Conservation (phyloP, 371 early-diverging fungal genomes). For the Mucor lusitanicus region DNA sequence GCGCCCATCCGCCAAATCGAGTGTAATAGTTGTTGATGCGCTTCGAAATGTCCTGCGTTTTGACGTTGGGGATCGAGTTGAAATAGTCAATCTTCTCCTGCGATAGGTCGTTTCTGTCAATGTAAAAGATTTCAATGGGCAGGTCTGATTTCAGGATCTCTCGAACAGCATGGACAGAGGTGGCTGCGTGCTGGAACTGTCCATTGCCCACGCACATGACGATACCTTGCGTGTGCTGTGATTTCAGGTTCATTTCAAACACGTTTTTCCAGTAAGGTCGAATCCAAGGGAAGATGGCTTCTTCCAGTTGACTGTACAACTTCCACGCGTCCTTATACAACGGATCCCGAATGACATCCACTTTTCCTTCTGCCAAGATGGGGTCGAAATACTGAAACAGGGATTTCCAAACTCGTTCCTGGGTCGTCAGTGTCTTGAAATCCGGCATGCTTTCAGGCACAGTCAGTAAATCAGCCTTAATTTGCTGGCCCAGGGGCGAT, state of each 20-base stretch:
- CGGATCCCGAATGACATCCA: conserved; percentile 19
- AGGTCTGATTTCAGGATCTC: conserved; percentile 49
- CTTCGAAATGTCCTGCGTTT: conserved; percentile 48
- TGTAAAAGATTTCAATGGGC: conserved; percentile 74
- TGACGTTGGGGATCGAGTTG: conserved; percentile 43
- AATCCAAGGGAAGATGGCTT: conserved; percentile 32
- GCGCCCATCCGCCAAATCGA: conserved; percentile 59
- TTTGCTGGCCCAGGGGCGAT: conserved; percentile 27
- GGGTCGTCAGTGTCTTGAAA: conserved; percentile 27
- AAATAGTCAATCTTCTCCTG: conserved; percentile 38
- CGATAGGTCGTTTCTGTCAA: conserved; percentile 58
- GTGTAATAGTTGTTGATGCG: conserved; percentile 50
- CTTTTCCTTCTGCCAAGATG: conserved; percentile 22
- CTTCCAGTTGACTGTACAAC: conserved; percentile 25
- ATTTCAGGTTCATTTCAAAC: conserved; percentile 30
- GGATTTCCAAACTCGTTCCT: conserved; percentile 32
- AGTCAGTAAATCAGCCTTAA: conserved; percentile 23
- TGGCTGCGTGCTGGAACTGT: conserved; percentile 32
- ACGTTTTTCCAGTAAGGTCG: conserved; percentile 26
- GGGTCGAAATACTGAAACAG: conserved; percentile 37
- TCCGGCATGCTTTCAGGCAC: conserved; percentile 24
- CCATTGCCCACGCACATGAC: conserved; percentile 40
- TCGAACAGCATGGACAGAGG: conserved; percentile 35
- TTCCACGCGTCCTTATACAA: conserved; percentile 21
- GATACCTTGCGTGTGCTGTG: conserved; percentile 47